phyloP scores from a whole-genome alignment of 2,329 filamentous ascomycete species.

The Scortechinia acanthostroma region DNA sequence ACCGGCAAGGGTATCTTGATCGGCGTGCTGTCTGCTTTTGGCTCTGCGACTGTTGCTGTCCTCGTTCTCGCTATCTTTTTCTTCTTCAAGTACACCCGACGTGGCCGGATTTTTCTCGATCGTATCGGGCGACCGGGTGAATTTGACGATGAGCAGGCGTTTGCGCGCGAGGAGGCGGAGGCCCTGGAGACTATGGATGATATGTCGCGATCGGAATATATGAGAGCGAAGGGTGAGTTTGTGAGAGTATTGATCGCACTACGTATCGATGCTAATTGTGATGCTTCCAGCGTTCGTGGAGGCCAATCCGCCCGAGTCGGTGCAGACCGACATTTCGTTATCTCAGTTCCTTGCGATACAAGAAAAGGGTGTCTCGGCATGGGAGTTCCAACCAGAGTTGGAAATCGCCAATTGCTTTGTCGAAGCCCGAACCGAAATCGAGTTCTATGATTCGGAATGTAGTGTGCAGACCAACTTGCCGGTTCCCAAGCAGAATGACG shows the following conservation, averaged over 20 bases:
- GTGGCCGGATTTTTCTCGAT: conserved; percentile 86
- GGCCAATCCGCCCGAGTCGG: conserved; percentile 87
- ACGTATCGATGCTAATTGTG: not conserved
- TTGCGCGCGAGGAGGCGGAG: conserved; percentile 86
- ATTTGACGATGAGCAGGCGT: conserved; percentile 95
- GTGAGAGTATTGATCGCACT: not conserved
- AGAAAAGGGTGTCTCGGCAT: conserved; percentile 98
- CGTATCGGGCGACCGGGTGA: conserved; percentile 88
- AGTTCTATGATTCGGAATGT: conserved; percentile 97
- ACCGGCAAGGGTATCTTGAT: conserved; percentile 77
- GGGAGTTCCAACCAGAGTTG: conserved; percentile 98
- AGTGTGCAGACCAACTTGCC: conserved; percentile 95
- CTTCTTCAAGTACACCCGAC: conserved; percentile 84
- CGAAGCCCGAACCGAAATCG: conserved; percentile 89
- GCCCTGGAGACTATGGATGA: conserved; percentile 95
- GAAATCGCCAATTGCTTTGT: conserved; percentile 99
- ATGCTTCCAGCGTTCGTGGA: conserved; percentile 72
- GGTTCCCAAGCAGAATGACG: conserved; percentile 96
- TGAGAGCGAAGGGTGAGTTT: conserved; percentile 81
- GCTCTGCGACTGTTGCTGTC: conserved; percentile 78
- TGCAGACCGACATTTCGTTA: conserved; percentile 92
- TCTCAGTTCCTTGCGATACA: conserved; percentile 97
- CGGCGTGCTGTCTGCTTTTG: conserved; percentile 87
- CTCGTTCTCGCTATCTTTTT: conserved; percentile 77
- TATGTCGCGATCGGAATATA: conserved; percentile 78